These are phyloP conservation scores for Trametes gibbosa DNA, from an alignment of 768 basidiomycete genomes.

Conservation along the genomic window DNA sequence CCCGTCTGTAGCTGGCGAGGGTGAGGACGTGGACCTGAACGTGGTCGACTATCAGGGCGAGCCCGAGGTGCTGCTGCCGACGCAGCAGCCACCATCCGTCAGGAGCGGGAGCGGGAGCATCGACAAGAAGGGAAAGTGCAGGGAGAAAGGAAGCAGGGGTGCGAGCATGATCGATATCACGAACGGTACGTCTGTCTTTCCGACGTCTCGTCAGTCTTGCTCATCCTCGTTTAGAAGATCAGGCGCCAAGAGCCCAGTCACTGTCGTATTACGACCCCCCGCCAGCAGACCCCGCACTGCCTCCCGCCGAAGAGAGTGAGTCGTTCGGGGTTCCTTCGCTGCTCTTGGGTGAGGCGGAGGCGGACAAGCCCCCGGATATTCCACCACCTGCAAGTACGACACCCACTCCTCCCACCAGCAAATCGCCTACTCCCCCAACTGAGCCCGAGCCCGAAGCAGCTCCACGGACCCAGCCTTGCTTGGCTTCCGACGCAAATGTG, in stretches of 20 bases:
- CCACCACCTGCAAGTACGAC: background rate
- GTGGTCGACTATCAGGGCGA: background rate
- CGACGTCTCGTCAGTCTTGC: background rate
- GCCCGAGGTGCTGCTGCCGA: conserved; percentile 5
- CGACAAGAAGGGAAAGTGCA: conserved; percentile 35
- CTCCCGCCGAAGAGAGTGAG: conserved; percentile 3
- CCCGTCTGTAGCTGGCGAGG: background rate
- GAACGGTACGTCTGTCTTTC: conserved; percentile 34
- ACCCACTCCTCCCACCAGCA: background rate
- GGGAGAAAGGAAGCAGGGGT: conserved; percentile 14
- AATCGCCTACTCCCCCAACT: background rate
- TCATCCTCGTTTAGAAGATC: background rate
- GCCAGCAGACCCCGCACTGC: background rate
- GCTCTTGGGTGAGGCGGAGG: background rate
- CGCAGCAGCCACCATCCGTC: conserved; percentile 4
- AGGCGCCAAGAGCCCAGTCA: background rate
- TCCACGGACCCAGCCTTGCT: background rate
- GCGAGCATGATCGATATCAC: conserved; percentile 40
- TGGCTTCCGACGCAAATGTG: background rate
- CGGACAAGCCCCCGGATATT: background rate
- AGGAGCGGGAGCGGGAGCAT: conserved; percentile 21
- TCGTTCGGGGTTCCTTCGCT: conserved; percentile 9
- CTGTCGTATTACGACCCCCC: conserved; percentile 15
- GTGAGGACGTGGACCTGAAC: conserved; percentile 2
- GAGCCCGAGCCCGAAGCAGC: background rate